phyloP scores from a whole-genome alignment of 352 stramenopile genomes.

The Phytopythium vexans region DNA sequence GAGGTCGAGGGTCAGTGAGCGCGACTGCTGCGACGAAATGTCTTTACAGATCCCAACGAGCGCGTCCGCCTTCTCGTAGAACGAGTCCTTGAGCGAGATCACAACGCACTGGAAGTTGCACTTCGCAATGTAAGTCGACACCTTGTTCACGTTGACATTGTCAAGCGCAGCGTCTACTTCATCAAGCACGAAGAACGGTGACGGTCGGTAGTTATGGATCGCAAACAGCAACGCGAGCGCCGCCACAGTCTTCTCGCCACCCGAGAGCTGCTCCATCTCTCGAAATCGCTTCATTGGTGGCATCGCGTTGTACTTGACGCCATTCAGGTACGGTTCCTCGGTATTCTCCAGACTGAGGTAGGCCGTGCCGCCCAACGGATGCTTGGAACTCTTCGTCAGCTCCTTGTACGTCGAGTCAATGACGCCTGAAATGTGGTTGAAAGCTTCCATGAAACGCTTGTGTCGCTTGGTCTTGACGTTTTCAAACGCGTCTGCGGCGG shows the following conservation, averaged over 20 bases:
- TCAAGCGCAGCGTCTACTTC: constrained; percentile 99
- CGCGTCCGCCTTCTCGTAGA: constrained; percentile 94
- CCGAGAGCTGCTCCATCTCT: constrained; percentile 98
- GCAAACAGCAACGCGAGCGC: constrained; percentile 98
- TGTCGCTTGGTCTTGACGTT: constrained; percentile 67
- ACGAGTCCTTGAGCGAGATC: constrained; percentile 98
- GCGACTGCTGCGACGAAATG: constrained; percentile 66
- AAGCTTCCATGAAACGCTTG: constrained; percentile 92
- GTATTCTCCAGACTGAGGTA: constrained; percentile 85
- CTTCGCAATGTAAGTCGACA: constrained; percentile 96
- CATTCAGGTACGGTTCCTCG: constrained; percentile 96
- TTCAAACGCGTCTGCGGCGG: constrained; percentile 68
- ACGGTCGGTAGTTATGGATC: constrained; percentile 96
- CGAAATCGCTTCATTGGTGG: constrained; percentile 99
- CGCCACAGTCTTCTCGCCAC: constrained; percentile 99
- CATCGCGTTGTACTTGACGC: constrained; percentile 99
- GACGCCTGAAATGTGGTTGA: constrained; percentile 90
- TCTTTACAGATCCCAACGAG: constrained; percentile 93
- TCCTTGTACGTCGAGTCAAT: constrained; percentile 97
- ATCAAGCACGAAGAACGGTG: constrained; percentile 99
- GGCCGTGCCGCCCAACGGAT: constrained; percentile 89
- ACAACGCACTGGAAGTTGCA: constrained; percentile 97
- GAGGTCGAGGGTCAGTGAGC: constrained; percentile 80
- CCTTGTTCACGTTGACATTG: constrained; percentile 99
- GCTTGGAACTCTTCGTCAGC: constrained; percentile 97